These are phyloP conservation scores for Aureobasidium leucospermi DNA, from an alignment of 2,329 filamentous ascomycete genomes.

Conservation along the genomic window DNA sequence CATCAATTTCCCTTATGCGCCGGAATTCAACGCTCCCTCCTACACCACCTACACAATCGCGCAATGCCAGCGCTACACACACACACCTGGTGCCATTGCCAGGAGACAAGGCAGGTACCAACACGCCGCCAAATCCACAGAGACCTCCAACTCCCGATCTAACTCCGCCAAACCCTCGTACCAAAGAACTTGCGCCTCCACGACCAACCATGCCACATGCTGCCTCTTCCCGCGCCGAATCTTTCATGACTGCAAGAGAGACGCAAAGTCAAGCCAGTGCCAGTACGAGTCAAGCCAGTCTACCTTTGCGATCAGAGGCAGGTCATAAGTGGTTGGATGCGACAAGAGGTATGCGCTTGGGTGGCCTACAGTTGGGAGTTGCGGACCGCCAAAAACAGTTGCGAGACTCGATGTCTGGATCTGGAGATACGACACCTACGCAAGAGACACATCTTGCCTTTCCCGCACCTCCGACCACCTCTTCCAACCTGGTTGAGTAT, in stretches of 20 bases:
- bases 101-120: slow-evolving; percentile 32
- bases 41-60: slow-evolving; percentile 36
- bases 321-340: slow-evolving; percentile 8
- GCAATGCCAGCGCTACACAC: slow-evolving; percentile 22
- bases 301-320: not conserved
- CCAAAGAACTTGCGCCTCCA: slow-evolving; percentile 16
- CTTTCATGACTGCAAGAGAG: slow-evolving; percentile 40
- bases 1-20: slow-evolving; percentile 7
- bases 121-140: slow-evolving; percentile 34
- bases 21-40: slow-evolving; percentile 35
- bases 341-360: slow-evolving; percentile 11
- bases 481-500: not conserved
- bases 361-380: not conserved
- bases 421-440: slow-evolving; percentile 8
- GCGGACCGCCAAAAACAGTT: not conserved
- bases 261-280: slow-evolving; percentile 30
- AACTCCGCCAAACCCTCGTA: slow-evolving; percentile 25
- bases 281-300: slow-evolving; percentile 19
- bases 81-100: slow-evolving; percentile 27
- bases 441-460: not conserved
- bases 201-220: slow-evolving; percentile 20
- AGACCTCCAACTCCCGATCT: slow-evolving; percentile 30
- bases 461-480: not conserved
- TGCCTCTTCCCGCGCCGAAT: slow-evolving; percentile 38
- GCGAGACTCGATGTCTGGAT: not conserved